Percentiles rank a stretch among this genome's conserved stretches.
phyloP scores from a whole-genome alignment of 768 basidiomycete species.

The Termitomyces sp. region DNA sequence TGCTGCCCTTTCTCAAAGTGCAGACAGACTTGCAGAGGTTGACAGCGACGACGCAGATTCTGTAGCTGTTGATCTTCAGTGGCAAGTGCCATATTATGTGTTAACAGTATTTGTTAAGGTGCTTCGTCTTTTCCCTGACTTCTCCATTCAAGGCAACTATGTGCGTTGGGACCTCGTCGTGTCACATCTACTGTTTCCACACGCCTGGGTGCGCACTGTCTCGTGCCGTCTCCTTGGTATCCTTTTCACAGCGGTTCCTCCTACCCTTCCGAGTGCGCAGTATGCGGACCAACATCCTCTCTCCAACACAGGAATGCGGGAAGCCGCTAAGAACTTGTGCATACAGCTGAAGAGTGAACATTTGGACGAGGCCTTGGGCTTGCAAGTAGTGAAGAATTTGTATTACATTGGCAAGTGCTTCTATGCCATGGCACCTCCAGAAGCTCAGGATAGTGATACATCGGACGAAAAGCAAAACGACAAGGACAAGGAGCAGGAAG shows the following conservation, averaged over 20 bases:
- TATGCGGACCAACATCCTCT: conserved; percentile 42
- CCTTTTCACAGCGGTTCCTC: conserved; percentile 57
- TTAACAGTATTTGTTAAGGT: conserved; percentile 66
- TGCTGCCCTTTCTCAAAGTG: conserved; percentile 43
- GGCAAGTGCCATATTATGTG: conserved; percentile 83
- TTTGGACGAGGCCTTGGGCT: conserved; percentile 65
- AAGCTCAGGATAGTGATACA: conserved; percentile 19
- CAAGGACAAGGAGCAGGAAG: conserved; percentile 31
- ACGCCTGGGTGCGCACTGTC: conserved; percentile 90
- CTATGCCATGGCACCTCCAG: conserved; percentile 35
- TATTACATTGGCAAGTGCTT: conserved; percentile 93
- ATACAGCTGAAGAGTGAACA: conserved; percentile 81
- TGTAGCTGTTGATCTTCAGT: conserved; percentile 61
- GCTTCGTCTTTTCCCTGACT: conserved; percentile 53
- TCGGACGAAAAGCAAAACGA: conserved; percentile 28
- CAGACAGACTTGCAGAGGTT: conserved; percentile 36
- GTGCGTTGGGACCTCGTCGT: conserved; percentile 66
- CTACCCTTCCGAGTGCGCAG: conserved; percentile 33
- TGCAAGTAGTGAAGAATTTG: conserved; percentile 91
- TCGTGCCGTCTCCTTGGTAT: conserved; percentile 74
- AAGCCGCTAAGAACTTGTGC: conserved; percentile 70
- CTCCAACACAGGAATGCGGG: conserved; percentile 56
- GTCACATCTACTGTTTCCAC: conserved; percentile 78
- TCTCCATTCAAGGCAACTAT: conserved; percentile 40
- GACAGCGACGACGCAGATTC: conserved; percentile 45